phyloP scores from a whole-genome alignment of 2,329 filamentous ascomycete genomes.

The Gaeumannomyces tritici region DNA sequence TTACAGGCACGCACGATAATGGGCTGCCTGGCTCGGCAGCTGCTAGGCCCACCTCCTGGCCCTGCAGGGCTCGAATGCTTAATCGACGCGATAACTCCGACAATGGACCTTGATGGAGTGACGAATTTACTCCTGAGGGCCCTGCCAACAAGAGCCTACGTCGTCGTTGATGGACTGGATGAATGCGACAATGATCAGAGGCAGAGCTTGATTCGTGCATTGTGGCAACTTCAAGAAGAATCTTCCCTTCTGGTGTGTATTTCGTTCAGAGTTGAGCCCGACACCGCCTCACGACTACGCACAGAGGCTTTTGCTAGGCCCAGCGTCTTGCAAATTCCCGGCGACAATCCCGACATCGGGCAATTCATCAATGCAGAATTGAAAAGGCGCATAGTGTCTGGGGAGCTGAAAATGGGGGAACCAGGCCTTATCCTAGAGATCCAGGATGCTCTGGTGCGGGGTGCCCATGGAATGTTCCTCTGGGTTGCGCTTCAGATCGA shows the following conservation, averaged over 20 bases:
- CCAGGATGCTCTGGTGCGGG: slow-evolving; percentile 10
- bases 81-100: not conserved
- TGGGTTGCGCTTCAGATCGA: slow-evolving; percentile 25
- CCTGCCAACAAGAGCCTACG: slow-evolving; percentile 15
- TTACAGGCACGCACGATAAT: slow-evolving; percentile 18
- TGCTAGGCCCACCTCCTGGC: slow-evolving; percentile 18
- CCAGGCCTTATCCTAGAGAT: slow-evolving; percentile 11
- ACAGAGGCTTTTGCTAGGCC: slow-evolving; percentile 2
- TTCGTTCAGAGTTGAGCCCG: slow-evolving; percentile 6
- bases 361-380: slow-evolving; percentile 13
- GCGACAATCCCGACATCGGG: slow-evolving; percentile 15
- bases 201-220: not conserved
- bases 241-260: slow-evolving; percentile 7
- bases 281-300: not conserved
- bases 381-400: not conserved
- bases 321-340: slow-evolving; percentile 6
- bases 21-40: slow-evolving; percentile 24
- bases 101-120: slow-evolving; percentile 9
- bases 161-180: slow-evolving; percentile 24
- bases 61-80: slow-evolving; percentile 8
- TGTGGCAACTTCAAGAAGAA: slow-evolving; percentile 4
- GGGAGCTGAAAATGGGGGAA: slow-evolving; percentile 9
- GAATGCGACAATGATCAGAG: slow-evolving; percentile 13
- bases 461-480: slow-evolving; percentile 28
- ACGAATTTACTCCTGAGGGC: slow-evolving; percentile 11